phyloP scores from a whole-genome alignment of 2,329 filamentous ascomycete species.

The Exophiala dermatitidis region DNA sequence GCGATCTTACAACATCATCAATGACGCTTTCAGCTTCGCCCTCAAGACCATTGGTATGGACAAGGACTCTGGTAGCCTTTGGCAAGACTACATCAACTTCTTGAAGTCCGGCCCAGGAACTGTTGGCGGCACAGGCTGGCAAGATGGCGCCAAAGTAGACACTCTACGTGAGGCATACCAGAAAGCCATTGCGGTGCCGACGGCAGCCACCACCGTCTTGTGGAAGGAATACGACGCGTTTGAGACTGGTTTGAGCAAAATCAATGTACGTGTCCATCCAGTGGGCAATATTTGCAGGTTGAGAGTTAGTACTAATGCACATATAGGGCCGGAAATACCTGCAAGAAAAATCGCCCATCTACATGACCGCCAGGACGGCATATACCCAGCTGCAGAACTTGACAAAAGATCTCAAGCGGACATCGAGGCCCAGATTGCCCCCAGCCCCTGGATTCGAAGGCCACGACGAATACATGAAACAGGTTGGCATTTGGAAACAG shows the following conservation, averaged over 20 bases:
- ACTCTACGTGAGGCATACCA: conserved; percentile 86
- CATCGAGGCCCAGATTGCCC: conserved; percentile 71
- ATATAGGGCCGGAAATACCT: conserved; percentile 84
- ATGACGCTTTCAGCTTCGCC: conserved; percentile 85
- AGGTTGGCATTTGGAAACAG: conserved; percentile 81
- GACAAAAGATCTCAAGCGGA: conserved; percentile 66
- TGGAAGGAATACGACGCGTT: conserved; percentile 99
- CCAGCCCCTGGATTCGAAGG: conserved; percentile 82
- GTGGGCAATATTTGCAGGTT: background rate
- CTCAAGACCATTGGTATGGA: conserved; percentile 85
- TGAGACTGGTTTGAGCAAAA: conserved; percentile 87
- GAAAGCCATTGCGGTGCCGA: conserved; percentile 79
- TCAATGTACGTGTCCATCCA: conserved; percentile 55
- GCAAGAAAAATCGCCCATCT: conserved; percentile 83
- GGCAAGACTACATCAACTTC: conserved; percentile 93
- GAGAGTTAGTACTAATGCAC: conserved; percentile 12
- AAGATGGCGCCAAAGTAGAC: conserved; percentile 98
- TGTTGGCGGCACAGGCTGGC: conserved; percentile 81
- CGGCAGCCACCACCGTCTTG: conserved; percentile 68
- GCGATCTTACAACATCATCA: conserved; percentile 69
- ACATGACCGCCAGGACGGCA: conserved; percentile 92
- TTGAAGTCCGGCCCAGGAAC: conserved; percentile 80
- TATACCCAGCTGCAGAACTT: conserved; percentile 88
- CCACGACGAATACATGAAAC: conserved; percentile 71
- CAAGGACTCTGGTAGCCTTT: conserved; percentile 79